Base-by-base conservation (phyloP, 2,329 filamentous ascomycete species). In the Apiospora kogelbergensis region DNA sequence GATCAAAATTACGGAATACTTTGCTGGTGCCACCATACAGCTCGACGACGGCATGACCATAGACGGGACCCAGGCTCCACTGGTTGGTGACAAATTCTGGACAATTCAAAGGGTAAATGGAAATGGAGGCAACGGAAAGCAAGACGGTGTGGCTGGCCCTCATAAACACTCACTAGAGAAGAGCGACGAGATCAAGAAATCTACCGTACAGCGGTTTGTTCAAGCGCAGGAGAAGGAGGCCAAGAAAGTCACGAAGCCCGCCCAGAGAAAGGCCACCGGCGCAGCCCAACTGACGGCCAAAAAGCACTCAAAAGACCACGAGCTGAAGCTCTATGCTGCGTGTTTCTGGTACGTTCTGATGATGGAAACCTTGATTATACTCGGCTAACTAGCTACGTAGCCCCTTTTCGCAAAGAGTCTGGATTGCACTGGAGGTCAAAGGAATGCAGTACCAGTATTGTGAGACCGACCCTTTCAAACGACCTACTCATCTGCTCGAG, bases 341-440 rank as follows among this genome's bases (percentile, higher is more conserved):
- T 95, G 92, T 78, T 96, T 94, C 79, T 97, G 94, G 92, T 93
- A 82, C 74, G 84, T 80, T 60, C 68, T 69, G 53, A 66, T 42
- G 65, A 67, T 53, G 30, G 30, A 64, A 69, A 45, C 70, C 63
- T 65, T 71, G 72, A 73, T 67, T 67, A 42, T 67, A 41, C 70
- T 67, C 67, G 5, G 9, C 40, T 11, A 22, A 4, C 41, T 67
- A 63, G 7, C 24, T 24, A 66, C 42, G 9, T 60, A 93, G 91
- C 76, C 93, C 93, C 33, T 96, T 95, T 77, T 93, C 94, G 1
- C 93, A 97, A 77, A 89, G 93, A 22, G 92, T 96, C 33, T 97
- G 94, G 94, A 96, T 97, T 72, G 92, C 93, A 0, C 85, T 97
- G 44, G 93, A 97, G 78, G 84, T 90, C 74, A 96, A 96, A 78